Evolutionary conservation across 2,329 filamentous ascomycete genomes (phyloP).

Genomic region (Xylogone sp.): DNA sequence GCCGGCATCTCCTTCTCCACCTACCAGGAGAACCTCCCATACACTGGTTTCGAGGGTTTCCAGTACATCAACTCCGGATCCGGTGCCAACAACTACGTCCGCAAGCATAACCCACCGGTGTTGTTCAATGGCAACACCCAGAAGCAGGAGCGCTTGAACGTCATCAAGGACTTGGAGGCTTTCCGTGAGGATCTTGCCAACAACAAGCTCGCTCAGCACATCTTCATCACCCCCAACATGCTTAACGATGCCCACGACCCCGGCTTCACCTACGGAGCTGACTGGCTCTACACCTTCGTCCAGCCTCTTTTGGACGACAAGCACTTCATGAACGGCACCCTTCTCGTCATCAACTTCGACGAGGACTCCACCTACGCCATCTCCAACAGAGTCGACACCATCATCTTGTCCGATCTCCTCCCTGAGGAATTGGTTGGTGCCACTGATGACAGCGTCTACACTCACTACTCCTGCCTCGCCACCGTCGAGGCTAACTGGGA

Average conservation of each 20-base stretch:
- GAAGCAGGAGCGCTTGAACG: slow-evolving; percentile 43
- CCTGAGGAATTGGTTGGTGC: slow-evolving; percentile 40
- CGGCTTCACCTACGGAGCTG: slow-evolving; percentile 42
- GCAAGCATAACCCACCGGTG: slow-evolving; percentile 56
- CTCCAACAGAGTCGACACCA: slow-evolving; percentile 45
- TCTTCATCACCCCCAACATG: slow-evolving; percentile 58
- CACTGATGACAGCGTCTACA: slow-evolving; percentile 42
- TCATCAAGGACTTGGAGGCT: slow-evolving; percentile 57
- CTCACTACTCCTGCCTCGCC: slow-evolving; percentile 33
- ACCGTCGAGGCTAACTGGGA: slow-evolving; percentile 34
- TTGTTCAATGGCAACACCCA: slow-evolving; percentile 49
- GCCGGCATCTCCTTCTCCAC: slow-evolving; percentile 45
- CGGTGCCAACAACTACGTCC: slow-evolving; percentile 56
- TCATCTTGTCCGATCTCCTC: slow-evolving; percentile 49
- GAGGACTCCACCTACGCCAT: slow-evolving; percentile 46
- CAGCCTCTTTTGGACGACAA: slow-evolving; percentile 43
- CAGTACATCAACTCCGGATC: slow-evolving; percentile 51
- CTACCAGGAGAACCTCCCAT: slow-evolving; percentile 52
- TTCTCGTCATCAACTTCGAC: slow-evolving; percentile 52
- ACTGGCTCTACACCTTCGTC: slow-evolving; percentile 46
- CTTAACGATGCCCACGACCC: slow-evolving; percentile 59
- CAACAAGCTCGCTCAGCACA: slow-evolving; percentile 56
- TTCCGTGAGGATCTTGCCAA: slow-evolving; percentile 54
- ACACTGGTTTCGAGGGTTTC: slow-evolving; percentile 40
- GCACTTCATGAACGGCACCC: slow-evolving; percentile 45